Base-by-base conservation (phyloP, 805 yeast species). In the Kodamaea restingae region DNA sequence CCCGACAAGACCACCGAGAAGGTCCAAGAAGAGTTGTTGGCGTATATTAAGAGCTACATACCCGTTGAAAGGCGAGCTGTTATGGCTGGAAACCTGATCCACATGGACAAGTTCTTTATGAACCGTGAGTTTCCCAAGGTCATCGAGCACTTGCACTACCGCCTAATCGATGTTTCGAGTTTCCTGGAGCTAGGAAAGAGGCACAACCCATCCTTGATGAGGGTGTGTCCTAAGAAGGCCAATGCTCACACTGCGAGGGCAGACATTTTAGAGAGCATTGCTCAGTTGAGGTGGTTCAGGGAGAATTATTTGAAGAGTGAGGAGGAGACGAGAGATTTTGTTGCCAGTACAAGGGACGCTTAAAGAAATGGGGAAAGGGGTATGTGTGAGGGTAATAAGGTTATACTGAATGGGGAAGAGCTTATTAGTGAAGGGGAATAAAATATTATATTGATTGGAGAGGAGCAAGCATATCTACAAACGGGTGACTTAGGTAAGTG, bases 41-140 rank as follows among this genome's bases (percentile, higher is more conserved):
- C 52, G 4, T 91, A 87, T 52, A 63, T 93, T 37, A 56, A 70
- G 48, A 66, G 65, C 46, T 76, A 70, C 49, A 70, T 85, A 7
- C 75, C 76, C 3, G 65, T 65, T 11, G 64, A 67, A 8, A 67
- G 78, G 2, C 63, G 67, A 14, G 97, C 88, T 2, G 63, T 93
- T 0, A 61, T 93, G 39, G 95, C 95, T 0, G 99, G 99, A 2
- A 93, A 91, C 50, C 76, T 95, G 0, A 81, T 93, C 14, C 97
- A 93, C 59, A 81, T 87, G 81, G 99, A 93, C 58, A 75, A 88
- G 42, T 71, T 84, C 36, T 93, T 91, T 61, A 74, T 93, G 83
- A 65, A 78, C 56, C 71, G 76, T 38, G 96, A 91, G 53, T 80
- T 93, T 66, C 98, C 98, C 0, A 60, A 71, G 35, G 81, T 87